phyloP scores from a whole-genome alignment of 192 early-diverging fungal genomes.

The Coemansia sp. region DNA sequence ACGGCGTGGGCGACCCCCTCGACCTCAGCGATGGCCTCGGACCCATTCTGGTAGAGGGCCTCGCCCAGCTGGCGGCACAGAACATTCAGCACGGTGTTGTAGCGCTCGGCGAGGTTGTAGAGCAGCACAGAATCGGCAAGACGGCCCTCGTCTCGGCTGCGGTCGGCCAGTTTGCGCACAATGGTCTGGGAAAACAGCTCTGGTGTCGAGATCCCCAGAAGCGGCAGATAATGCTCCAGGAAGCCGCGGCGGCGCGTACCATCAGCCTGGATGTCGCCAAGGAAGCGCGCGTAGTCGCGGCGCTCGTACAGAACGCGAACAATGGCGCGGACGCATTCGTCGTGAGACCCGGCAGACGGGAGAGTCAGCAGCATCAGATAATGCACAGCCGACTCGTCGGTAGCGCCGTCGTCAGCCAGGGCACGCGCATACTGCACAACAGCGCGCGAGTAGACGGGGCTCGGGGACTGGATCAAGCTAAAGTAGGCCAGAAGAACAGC shows the following conservation, averaged over 20 bases:
- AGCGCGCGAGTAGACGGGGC: slow-evolving; percentile 44
- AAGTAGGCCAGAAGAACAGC: slow-evolving; percentile 78
- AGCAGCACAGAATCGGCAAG: slow-evolving; percentile 74
- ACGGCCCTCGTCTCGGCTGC: slow-evolving; percentile 67
- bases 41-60: slow-evolving; percentile 24
- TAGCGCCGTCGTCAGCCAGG: slow-evolving; percentile 17
- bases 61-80: slow-evolving; percentile 72
- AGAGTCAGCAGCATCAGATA: slow-evolving; percentile 49
- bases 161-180: slow-evolving; percentile 65
- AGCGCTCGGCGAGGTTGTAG: slow-evolving; percentile 74
- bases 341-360: neutral
- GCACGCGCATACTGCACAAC: slow-evolving; percentile 42
- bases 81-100: slow-evolving; percentile 71
- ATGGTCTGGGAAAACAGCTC: slow-evolving; percentile 69
- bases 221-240: slow-evolving; percentile 66
- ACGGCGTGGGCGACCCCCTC: slow-evolving; percentile 55
- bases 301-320: slow-evolving; percentile 59
- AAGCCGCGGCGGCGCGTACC: slow-evolving; percentile 54
- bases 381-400: slow-evolving; percentile 35
- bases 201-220: slow-evolving; percentile 61
- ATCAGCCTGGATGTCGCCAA: slow-evolving; percentile 58
- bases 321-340: slow-evolving; percentile 36
- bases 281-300: slow-evolving; percentile 58
- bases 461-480: slow-evolving; percentile 74
- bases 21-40: slow-evolving; percentile 7